Evolutionary conservation across 202 grass and related monocot species (phyloP).

Genomic region (Panicum virgatum): DNA sequence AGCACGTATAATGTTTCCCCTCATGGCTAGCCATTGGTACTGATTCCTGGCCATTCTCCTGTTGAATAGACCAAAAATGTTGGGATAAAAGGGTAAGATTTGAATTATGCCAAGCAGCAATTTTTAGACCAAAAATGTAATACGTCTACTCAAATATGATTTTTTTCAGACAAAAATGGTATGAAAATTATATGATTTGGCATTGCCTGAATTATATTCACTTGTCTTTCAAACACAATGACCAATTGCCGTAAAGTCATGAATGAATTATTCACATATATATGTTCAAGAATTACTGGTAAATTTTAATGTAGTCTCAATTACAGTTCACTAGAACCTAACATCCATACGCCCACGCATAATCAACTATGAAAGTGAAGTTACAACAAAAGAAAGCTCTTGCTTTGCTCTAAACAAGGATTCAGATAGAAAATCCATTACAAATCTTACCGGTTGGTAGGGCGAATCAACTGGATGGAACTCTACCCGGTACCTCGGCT

Average conservation of each 20-base stretch:
- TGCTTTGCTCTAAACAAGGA: not conserved
- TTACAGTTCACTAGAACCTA: not conserved
- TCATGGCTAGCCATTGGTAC: slow-evolving; percentile 69
- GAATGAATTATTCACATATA: not conserved
- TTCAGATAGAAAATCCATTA: not conserved
- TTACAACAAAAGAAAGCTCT: not conserved
- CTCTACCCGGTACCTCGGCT: slow-evolving; percentile 74
- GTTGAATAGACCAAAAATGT: slow-evolving; percentile 21
- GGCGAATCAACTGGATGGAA: slow-evolving; percentile 57
- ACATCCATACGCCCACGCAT: not conserved
- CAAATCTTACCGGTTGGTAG: slow-evolving; percentile 61
- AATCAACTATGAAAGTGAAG: not conserved
- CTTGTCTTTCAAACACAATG: not conserved
- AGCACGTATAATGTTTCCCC: slow-evolving; percentile 72
- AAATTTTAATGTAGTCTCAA: not conserved
- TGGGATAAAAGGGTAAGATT: not conserved
- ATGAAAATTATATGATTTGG: not conserved
- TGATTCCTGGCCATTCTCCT: slow-evolving; percentile 81
- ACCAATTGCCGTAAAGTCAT: not conserved
- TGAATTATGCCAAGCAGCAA: slow-evolving; percentile 11
- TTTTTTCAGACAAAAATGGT: not conserved
- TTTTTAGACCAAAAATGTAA: not conserved
- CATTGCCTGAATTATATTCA: not conserved
- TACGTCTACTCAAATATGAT: not conserved
- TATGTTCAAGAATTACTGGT: not conserved